These are phyloP conservation scores for Penicillium olsonii DNA, from an alignment of 2,329 filamentous ascomycete species.

Conservation along the genomic window DNA sequence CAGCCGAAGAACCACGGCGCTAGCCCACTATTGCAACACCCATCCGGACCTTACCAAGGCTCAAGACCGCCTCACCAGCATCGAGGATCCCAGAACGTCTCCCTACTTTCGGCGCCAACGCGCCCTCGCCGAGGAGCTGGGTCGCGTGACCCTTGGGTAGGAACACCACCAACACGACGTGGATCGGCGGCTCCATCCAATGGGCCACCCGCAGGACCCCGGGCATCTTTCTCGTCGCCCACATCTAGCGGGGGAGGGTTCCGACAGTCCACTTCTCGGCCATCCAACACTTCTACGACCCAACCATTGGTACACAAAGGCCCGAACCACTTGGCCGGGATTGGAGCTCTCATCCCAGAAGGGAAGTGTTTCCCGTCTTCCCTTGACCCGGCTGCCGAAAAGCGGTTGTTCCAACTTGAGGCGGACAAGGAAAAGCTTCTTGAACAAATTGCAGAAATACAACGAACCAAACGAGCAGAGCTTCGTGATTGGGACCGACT, in stretches of 20 bases:
- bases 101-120: slow-evolving; percentile 50
- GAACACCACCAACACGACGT: slow-evolving; percentile 35
- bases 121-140: slow-evolving; percentile 45
- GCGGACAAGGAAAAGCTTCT: slow-evolving; percentile 47
- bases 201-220: slow-evolving; percentile 40
- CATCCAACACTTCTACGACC: slow-evolving; percentile 37
- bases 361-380: slow-evolving; percentile 42
- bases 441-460: slow-evolving; percentile 47
- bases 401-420: slow-evolving; percentile 48
- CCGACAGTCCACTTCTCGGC: slow-evolving; percentile 39
- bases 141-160: slow-evolving; percentile 37
- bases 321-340: slow-evolving; percentile 41
- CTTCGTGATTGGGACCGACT: slow-evolving; percentile 51
- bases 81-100: slow-evolving; percentile 39
- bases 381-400: slow-evolving; percentile 43
- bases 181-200: slow-evolving; percentile 33
- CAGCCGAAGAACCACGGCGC: slow-evolving; percentile 33
- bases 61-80: slow-evolving; percentile 37
- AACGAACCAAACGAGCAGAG: slow-evolving; percentile 43
- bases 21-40: slow-evolving; percentile 35
- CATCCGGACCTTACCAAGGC: slow-evolving; percentile 42
- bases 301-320: slow-evolving; percentile 44
- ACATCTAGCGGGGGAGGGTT: slow-evolving; percentile 32
- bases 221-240: slow-evolving; percentile 32
- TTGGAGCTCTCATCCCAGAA: slow-evolving; percentile 43